Evolutionary conservation across 129 eudicot genomes (phyloP).

Genomic region (carrot (Daucus carota)): DH1_v3.0 NC_030381.2:7351001-7351500

Average conservation of each 20-base stretch:
- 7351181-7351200: constrained; percentile 93
- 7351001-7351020: background rate
- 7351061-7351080: background rate
- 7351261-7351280: too few relatives aligned
- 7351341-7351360: background rate
- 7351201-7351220: constrained; percentile 95
- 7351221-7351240: constrained; percentile 43
- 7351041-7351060: background rate
- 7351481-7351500: constrained; percentile 97
- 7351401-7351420: constrained; percentile 93
- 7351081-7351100: constrained; percentile 95
- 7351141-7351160: constrained; percentile 76
- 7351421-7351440: constrained; percentile 99
- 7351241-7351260: background rate
- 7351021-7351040: background rate
- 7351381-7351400: constrained; percentile 98
- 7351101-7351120: constrained; percentile 99
- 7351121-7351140: constrained; percentile 77
- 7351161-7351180: constrained; percentile 72
- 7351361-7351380: background rate
- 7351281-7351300: background rate
- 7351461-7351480: constrained; percentile 88
- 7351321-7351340: background rate
- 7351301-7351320: background rate
- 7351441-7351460: constrained; percentile 96